phyloP scores from a whole-genome alignment of 257 asterid genomes.

The Craterostigma plantagineum region DNA sequence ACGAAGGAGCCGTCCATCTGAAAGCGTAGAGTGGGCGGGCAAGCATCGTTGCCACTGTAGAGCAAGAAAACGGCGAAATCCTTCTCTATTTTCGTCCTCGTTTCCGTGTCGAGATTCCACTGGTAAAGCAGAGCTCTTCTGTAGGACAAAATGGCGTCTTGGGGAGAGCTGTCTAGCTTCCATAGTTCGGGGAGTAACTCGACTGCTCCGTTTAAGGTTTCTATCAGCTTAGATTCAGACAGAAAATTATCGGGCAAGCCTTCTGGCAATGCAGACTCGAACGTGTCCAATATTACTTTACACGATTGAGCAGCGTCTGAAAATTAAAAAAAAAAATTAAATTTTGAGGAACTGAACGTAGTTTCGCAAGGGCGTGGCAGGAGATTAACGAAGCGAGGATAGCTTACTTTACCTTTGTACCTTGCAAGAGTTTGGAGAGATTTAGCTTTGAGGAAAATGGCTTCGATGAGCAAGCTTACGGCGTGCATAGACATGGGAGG shows the following conservation, averaged over 20 bases:
- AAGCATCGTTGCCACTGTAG: slow-evolving; percentile 65
- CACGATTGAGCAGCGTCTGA: slow-evolving; percentile 89
- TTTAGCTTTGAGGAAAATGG: slow-evolving; percentile 74
- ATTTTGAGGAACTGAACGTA: slow-evolving; percentile 61
- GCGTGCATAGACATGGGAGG: slow-evolving; percentile 88
- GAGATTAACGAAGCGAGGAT: too few relatives aligned
- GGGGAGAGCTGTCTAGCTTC: slow-evolving; percentile 51
- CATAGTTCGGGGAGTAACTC: slow-evolving; percentile 82
- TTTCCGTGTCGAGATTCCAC: slow-evolving; percentile 58
- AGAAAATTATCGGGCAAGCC: slow-evolving; percentile 51
- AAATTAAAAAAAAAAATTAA: slow-evolving; percentile 73
- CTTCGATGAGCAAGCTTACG: slow-evolving; percentile 75
- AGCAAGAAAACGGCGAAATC: slow-evolving; percentile 66
- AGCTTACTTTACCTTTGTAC: slow-evolving; percentile 52
- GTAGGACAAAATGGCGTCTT: slow-evolving; percentile 47
- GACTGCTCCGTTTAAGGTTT: slow-evolving; percentile 54
- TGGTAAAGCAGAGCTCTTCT: slow-evolving; percentile 62
- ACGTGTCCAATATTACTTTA: slow-evolving; percentile 52
- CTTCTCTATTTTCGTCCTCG: slow-evolving; percentile 47
- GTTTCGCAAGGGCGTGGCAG: slow-evolving; percentile 27
- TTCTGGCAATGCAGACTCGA: slow-evolving; percentile 57
- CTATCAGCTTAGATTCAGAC: slow-evolving; percentile 49
- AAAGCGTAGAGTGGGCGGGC: slow-evolving; percentile 70
- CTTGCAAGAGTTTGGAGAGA: slow-evolving; percentile 68
- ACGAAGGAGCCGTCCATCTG: slow-evolving; percentile 60